A percentile compares a stretch with the other conserved stretches of the same genome.
Conservation (phyloP, 345 rosid species). For the Bruguiera parviflora region DNA sequence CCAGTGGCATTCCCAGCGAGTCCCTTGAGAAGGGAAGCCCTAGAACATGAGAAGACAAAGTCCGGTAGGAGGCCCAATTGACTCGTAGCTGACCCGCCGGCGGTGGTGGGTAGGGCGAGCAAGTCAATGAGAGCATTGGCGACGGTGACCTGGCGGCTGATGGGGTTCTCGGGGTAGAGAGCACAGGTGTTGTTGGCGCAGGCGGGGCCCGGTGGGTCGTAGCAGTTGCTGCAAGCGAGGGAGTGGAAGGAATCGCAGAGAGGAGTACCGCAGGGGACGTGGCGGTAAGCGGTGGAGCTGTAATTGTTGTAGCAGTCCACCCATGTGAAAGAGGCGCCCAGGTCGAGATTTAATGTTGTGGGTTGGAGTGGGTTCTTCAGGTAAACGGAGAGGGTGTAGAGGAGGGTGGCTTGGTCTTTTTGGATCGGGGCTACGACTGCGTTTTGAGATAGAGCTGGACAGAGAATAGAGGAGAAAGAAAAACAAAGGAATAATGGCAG, state of each 20-base stretch:
- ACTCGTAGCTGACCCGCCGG: background rate
- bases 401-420: slow-evolving; percentile 30
- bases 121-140: slow-evolving; percentile 29
- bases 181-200: slow-evolving; percentile 24
- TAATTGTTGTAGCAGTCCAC: slow-evolving; percentile 19
- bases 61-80: background rate
- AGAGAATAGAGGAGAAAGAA: background rate
- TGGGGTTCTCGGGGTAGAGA: slow-evolving; percentile 25
- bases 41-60: slow-evolving; percentile 20
- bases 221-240: slow-evolving; percentile 18
- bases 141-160: slow-evolving; percentile 14
- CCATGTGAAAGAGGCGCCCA: slow-evolving; percentile 29
- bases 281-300: slow-evolving; percentile 23
- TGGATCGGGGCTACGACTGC: slow-evolving; percentile 11
- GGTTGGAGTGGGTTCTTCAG: slow-evolving; percentile 33
- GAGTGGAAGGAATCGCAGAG: slow-evolving; percentile 17
- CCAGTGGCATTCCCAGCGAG: slow-evolving; percentile 11
- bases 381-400: slow-evolving; percentile 26
- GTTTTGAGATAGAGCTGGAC: background rate
- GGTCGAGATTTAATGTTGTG: slow-evolving; percentile 26
- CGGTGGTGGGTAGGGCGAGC: slow-evolving; percentile 29
- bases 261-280: slow-evolving; percentile 17
- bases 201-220: slow-evolving; percentile 14
- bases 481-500: background rate
- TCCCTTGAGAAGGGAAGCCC: slow-evolving; percentile 10